phyloP scores from a whole-genome alignment of 164 flowering plant species.

The Tinospora cordifolia region DNA sequence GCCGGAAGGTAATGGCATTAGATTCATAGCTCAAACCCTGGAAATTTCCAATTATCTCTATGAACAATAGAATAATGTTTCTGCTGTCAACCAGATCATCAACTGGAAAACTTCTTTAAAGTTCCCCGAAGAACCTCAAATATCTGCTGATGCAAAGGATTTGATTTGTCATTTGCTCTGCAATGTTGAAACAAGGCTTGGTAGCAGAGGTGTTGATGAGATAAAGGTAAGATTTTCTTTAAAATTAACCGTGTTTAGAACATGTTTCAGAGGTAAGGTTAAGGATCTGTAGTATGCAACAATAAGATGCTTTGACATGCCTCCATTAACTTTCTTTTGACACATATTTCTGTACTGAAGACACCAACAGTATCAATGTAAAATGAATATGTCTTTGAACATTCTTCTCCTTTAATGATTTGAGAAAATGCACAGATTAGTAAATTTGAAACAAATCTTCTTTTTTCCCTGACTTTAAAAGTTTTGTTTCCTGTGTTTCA shows the following conservation, averaged over 20 bases:
- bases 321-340: no score
- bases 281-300: neutral
- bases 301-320: neutral
- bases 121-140: slow-evolving; percentile 81
- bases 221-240: slow-evolving; percentile 45
- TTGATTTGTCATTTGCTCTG: slow-evolving; percentile 73
- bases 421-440: neutral
- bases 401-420: neutral
- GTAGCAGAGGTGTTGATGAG: slow-evolving; percentile 80
- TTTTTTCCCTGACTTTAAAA: neutral
- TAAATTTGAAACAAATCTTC: neutral
- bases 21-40: neutral
- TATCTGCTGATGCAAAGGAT: slow-evolving; percentile 70
- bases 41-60: neutral
- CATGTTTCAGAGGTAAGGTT: neutral
- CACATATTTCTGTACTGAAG: no score
- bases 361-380: no score
- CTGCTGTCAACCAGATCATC: slow-evolving; percentile 48
- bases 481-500: neutral
- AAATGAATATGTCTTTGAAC: neutral
- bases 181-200: slow-evolving; percentile 72
- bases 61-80: slow-evolving; percentile 9
- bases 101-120: slow-evolving; percentile 86
- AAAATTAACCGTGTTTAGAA: neutral
- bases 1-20: slow-evolving; percentile 60